Base-by-base conservation (phyloP, 1,284 basidiomycete species). In the Cutaneotrichosporon sp. region DNA sequence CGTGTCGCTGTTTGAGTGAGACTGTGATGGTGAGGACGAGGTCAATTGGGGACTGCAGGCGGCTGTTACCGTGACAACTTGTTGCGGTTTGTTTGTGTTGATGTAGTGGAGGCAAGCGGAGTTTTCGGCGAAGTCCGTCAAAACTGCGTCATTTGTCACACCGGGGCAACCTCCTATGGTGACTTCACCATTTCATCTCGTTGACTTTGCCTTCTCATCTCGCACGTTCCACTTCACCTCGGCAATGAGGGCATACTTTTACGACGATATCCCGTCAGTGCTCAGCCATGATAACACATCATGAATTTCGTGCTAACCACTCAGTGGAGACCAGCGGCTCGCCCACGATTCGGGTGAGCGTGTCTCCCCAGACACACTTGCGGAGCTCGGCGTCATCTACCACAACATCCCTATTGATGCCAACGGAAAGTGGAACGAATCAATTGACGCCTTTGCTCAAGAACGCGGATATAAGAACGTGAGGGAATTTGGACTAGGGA, bases 161-260 rank as follows among this genome's bases (percentile, higher is more conserved):
- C n/a, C n/a, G n/a, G n/a, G n/a, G n/a, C n/a, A n/a, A n/a, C n/a
- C n/a, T n/a, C n/a, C n/a, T n/a, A n/a, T n/a, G n/a, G n/a, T n/a
- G n/a, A n/a, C n/a, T n/a, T n/a, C n/a, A 18, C 35, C 26, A n/a
- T n/a, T 15, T 18, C 10, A n/a, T n/a, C n/a, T n/a, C n/a, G n/a
- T n/a, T n/a, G n/a, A 9, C 18, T 40, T 30, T 18, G 8, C 3
- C 30, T 17, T 36, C 1, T 26, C 15, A 26, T 23, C 34, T 21
- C 38, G 13, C 36, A 26, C 46, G 35, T 42, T 42, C n/a, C 23
- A 38, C 30, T 42, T 13, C 38, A 9, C 15, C 18, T 41, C 13
- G 4, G 45, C 37, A 15, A 89, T 90, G 88, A 82, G 82, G 54
- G 85, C 86, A 15, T 90, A 89, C 79, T 84, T 87, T 76, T 89